phyloP scores from a whole-genome alignment of 768 basidiomycete genomes.

The Amanita inopinata region DNA sequence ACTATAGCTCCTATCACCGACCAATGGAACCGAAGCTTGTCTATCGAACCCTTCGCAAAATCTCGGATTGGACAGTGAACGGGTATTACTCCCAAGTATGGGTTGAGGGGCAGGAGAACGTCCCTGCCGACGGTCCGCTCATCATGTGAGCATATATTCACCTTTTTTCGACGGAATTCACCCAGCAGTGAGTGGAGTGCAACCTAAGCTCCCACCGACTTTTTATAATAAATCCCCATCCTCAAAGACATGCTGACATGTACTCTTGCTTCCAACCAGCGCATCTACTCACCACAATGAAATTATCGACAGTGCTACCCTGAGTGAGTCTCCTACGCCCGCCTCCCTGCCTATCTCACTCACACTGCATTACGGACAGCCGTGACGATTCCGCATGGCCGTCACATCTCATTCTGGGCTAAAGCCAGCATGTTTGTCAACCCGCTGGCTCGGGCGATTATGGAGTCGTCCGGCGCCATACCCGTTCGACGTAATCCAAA shows the following conservation, averaged over 20 bases:
- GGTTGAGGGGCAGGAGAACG: slow-evolving; percentile 85
- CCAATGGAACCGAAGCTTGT: too few species aligned
- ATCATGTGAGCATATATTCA: slow-evolving; percentile 68
- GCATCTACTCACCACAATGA: slow-evolving; percentile 90
- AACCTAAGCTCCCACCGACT: too few species aligned
- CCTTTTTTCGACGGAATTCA: too few species aligned
- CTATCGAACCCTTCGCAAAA: too few species aligned
- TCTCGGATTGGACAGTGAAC: too few species aligned
- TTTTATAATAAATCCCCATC: too few species aligned
- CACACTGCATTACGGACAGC: slow-evolving; percentile 38
- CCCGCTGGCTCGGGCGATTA: slow-evolving; percentile 60
- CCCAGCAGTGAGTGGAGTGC: too few species aligned
- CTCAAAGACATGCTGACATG: slow-evolving; percentile 3
- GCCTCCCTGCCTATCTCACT: slow-evolving; percentile 8
- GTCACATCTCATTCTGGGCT: slow-evolving; percentile 83
- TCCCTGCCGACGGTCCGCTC: slow-evolving; percentile 81
- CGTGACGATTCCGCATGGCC: slow-evolving; percentile 69
- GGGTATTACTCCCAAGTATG: too few species aligned
- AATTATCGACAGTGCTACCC: slow-evolving; percentile 81
- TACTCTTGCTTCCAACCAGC: slow-evolving; percentile 26
- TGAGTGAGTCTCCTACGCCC: slow-evolving; percentile 42
- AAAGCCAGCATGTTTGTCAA: slow-evolving; percentile 78
- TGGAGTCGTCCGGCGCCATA: slow-evolving; percentile 91
- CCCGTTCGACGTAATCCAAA: slow-evolving; percentile 93
- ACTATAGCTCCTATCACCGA: too few species aligned